A percentile compares a stretch with the other conserved stretches of the same genome.
Evolutionary conservation across 768 basidiomycete species (phyloP).

Genomic region (Suillus brevipes): DNA sequence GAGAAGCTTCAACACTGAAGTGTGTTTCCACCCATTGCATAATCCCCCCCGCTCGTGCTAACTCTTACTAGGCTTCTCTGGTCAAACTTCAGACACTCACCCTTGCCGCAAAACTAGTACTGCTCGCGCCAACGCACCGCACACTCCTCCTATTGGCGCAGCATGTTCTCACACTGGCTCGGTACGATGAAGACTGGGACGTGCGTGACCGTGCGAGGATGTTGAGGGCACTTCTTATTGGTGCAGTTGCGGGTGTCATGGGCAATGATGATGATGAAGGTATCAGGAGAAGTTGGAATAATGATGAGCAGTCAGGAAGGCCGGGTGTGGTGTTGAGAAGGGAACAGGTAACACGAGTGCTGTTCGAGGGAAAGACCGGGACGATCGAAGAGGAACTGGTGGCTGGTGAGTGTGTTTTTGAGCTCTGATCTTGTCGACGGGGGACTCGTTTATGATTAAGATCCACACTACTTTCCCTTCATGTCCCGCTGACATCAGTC

Average conservation of each 20-base stretch:
- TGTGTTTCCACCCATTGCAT: constrained; percentile 27
- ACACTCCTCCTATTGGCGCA: constrained; percentile 54
- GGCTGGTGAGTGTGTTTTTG: constrained; percentile 29
- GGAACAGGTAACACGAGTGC: constrained; percentile 78
- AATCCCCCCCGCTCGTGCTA: no score
- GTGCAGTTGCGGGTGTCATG: constrained; percentile 43
- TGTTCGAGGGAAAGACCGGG: constrained; percentile 74
- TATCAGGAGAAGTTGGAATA: not conserved
- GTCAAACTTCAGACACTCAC: constrained; percentile 86
- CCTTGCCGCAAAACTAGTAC: constrained; percentile 82
- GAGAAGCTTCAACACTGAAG: constrained; percentile 74
- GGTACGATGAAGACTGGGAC: constrained; percentile 88
- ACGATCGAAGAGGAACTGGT: constrained; percentile 41
- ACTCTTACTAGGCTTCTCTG: constrained; percentile 44
- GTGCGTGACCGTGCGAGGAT: constrained; percentile 89
- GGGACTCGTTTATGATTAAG: constrained; percentile 1
- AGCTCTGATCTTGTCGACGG: constrained; percentile 3
- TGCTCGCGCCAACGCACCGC: constrained; percentile 58
- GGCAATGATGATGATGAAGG: constrained; percentile 45
- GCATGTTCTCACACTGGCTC: constrained; percentile 81
- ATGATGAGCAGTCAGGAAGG: not conserved
- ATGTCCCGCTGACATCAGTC: constrained; percentile 22
- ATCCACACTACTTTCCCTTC: not conserved
- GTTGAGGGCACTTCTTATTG: constrained; percentile 66
- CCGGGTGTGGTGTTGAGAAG: constrained; percentile 72